Evolutionary conservation across 2,329 filamentous ascomycete species (phyloP), one percentile per base, ranked within the genome.

Genomic region (Penicillium sp.): DNA sequence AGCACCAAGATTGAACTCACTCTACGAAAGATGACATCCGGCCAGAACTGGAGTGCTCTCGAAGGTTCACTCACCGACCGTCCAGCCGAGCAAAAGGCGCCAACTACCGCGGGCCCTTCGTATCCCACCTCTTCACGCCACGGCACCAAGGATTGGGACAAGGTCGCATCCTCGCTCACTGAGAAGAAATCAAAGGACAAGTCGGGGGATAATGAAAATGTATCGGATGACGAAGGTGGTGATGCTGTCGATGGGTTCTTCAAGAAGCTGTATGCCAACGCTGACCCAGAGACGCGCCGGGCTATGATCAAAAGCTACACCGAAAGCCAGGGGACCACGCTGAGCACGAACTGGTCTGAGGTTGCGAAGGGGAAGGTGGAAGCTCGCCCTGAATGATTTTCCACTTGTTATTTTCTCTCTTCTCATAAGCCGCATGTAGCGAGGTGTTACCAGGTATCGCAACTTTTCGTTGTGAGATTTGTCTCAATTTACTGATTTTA

Each of bases 241-340:
- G 81, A 84, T 52, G 80, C 85, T 26, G 82, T 89, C 8, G 85
- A 94, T 60, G 65, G 69, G 10, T 97, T 96, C 72, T 98, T 98
- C 76, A 93, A 94, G 76, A 83, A 85, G 62, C 75, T 98, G 1
- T 97, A 91, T 72, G 82, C 85, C 55, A 76, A 75, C 32, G 83
- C 88, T 0, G 82, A 85, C 43, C 81, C 84, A 0, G 91, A 98
- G 60, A 87, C 88, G 51, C 82, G 83, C 64, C 82, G 89, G 2
- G 93, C 93, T 8, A 98, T 98, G 93, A 88, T 94, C 82, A 98
- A 98, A 80, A 95, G 88, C 64, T 97, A 88, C 63, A 77, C 82
- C 13, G 91, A 98, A 75, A 96, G 90, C 69, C 93, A 94, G 59
- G 93, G 93, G 4, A 98, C 93, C 0, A 80, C 87, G 3, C 73